Base-by-base conservation (phyloP, 2,329 filamentous ascomycete species). In the Drechslerella dactyloides region DNA sequence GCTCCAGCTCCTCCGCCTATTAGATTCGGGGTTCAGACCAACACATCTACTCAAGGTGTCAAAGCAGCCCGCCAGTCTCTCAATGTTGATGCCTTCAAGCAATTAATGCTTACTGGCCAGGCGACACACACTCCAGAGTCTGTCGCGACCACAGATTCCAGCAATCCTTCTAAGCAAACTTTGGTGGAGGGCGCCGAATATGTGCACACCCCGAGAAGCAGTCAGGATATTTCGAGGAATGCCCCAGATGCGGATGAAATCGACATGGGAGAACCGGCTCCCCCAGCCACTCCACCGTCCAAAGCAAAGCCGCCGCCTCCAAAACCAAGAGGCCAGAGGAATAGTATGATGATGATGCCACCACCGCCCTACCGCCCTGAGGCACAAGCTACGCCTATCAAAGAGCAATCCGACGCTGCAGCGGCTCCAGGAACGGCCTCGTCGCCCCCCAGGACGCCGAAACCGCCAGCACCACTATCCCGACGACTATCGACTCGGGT, bases 21-120 rank as follows among this genome's bases (percentile, higher is more conserved):
- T 74, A 68, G 48, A 77, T 75, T 73, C 78, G 78, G 19, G 73
- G 70, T 53, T 50, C 77, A 75, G 76, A 78, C 72, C 76, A 76
- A 63, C 54, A 69, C 58, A 51, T 73, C n/a, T 46, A 63, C 72
- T 73, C 75, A 76, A 74, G 64, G 74, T 75, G 53, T 80, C 78
- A 77, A 78, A 33, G 37, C 48, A 2, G 62, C 78, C 40, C 64
- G 75, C 17, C 75, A 77, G 48, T 83, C 86, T 0, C 80, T 93
- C 74, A 89, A 94, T 77, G 90, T 93, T 0, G 87, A 91, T 77
- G 87, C 90, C 6, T 94, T 94, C 80, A 88, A 87, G 77, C 84
- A 88, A 69, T 80, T 94, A 72, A 83, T 94, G 53, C 82, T 94
- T 81, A 94, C 90, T 0, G 90, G 90, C 19, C 85, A 87, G 76